Base-by-base conservation (phyloP, 495 filamentous ascomycete genomes). In the Xylaria palmicola region DNA sequence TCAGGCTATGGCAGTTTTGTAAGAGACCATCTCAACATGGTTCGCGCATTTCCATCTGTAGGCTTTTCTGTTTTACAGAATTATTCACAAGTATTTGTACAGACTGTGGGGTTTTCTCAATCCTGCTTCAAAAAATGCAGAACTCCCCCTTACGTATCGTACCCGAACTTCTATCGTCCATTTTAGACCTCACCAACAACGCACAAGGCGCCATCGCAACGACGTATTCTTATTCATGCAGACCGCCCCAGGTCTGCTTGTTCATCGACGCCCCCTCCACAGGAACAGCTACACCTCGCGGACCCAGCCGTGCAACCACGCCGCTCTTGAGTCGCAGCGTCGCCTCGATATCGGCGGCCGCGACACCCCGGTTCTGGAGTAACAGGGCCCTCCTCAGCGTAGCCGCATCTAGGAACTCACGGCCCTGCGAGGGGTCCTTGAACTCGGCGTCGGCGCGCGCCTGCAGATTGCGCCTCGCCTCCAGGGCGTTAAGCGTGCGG, bases 401-500 rank as follows among this genome's bases (percentile, higher is more conserved):
- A 10, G 49, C 59, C 6, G 78, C 66, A 26, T 80, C 74, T 20
- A 80, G 56, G 27, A 79, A 76, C 58, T 78, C 73, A 36, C 65
- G 66, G 0, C 76, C 76, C 9, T 59, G 64, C 15, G 69, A 70
- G 20, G 65, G 54, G 27, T 68, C 62, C 19, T 77, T 63, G 43
- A 79, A 73, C 63, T 81, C 76, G 10, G 58, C 58, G 0, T 72
- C 61, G 12, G 75, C 78, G 10, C 64, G 58, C 4, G 70, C 69
- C 37, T 81, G 69, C 1, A 81, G 41, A 9, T 60, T 56, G 22
- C 70, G 71, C 8, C 79, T 67, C 0, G 74, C 73, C 6, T 78
- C 75, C 0, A 81, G 69, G 4, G 71, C 78, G 34, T 65, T 63
- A 12, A 81, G 67, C 0, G 79, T 81, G 1, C 66, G 53, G 51